phyloP scores from a whole-genome alignment of 2,329 filamentous ascomycete genomes.

The Cladophialophora carrionii region DNA sequence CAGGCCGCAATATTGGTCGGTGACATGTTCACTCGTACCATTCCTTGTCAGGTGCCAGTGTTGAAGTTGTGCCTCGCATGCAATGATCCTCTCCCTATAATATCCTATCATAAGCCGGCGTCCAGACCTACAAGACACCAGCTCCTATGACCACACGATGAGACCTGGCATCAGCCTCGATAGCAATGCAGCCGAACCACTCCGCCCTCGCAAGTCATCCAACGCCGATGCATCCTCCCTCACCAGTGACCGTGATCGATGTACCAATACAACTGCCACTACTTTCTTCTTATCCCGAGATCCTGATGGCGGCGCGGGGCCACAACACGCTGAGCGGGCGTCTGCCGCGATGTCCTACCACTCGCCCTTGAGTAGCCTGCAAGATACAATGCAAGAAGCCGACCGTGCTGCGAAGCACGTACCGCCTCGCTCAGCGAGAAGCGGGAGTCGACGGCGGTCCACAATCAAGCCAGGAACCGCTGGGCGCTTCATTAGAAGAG shows the following conservation, averaged over 20 bases:
- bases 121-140: slow-evolving; percentile 3
- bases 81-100: neutral
- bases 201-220: slow-evolving; percentile 41
- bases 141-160: slow-evolving; percentile 41
- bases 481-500: slow-evolving; percentile 27
- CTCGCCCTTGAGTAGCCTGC: slow-evolving; percentile 41
- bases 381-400: slow-evolving; percentile 41
- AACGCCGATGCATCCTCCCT: slow-evolving; percentile 44
- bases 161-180: slow-evolving; percentile 45
- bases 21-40: slow-evolving; percentile 14
- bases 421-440: slow-evolving; percentile 39
- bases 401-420: slow-evolving; percentile 37
- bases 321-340: slow-evolving; percentile 16
- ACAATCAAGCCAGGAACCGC: slow-evolving; percentile 35
- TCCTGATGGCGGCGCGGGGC: slow-evolving; percentile 46
- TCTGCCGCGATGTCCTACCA: slow-evolving; percentile 4
- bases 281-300: slow-evolving; percentile 65
- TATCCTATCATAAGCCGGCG: slow-evolving; percentile 1
- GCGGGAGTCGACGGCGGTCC: slow-evolving; percentile 37
- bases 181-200: slow-evolving; percentile 35
- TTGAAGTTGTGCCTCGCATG: neutral
- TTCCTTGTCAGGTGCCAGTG: slow-evolving; percentile 12
- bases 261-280: slow-evolving; percentile 49
- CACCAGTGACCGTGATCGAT: slow-evolving; percentile 29
- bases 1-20: slow-evolving; percentile 23